Evolutionary conservation across 768 basidiomycete genomes (phyloP).

Genomic region (Sarcomyxa edulis): DNA sequence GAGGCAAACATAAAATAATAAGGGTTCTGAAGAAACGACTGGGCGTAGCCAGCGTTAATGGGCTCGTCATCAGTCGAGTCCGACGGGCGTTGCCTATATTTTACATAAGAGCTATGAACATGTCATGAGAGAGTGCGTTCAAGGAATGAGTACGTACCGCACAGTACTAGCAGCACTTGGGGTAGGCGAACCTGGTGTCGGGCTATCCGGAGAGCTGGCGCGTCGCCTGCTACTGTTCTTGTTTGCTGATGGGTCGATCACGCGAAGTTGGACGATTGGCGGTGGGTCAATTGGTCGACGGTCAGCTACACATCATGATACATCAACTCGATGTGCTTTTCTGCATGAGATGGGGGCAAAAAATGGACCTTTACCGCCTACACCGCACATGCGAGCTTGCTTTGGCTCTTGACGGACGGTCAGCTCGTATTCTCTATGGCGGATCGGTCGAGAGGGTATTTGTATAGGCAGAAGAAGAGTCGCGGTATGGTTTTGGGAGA

Average conservation of each 20-base stretch:
- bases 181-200: slow-evolving; percentile 2
- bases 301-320: slow-evolving; percentile 55
- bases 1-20: slow-evolving; percentile 97
- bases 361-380: slow-evolving; percentile 66
- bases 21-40: slow-evolving; percentile 79
- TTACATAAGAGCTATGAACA: too few relatives aligned
- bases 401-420: slow-evolving; percentile 88
- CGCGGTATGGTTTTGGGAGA: slow-evolving; percentile 8
- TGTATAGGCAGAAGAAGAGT: slow-evolving; percentile 21
- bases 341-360: background rate
- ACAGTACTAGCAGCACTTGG: slow-evolving; percentile 1
- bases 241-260: slow-evolving; percentile 50
- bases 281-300: slow-evolving; percentile 96
- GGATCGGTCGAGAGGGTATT: slow-evolving; percentile 11
- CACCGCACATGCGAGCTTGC: slow-evolving; percentile 87
- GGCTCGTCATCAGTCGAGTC: background rate
- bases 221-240: background rate
- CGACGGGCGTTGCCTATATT: slow-evolving; percentile 19
- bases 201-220: slow-evolving; percentile 1
- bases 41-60: slow-evolving; percentile 37
- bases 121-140: too few relatives aligned
- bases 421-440: slow-evolving; percentile 77
- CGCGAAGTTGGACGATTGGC: slow-evolving; percentile 91
- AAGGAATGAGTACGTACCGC: too few relatives aligned
- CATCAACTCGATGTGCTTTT: background rate